Percentiles rank a stretch among this genome's conserved stretches.
Conservation (phyloP, 306 rosid species). For the Sesbania bispinosa region DNA sequence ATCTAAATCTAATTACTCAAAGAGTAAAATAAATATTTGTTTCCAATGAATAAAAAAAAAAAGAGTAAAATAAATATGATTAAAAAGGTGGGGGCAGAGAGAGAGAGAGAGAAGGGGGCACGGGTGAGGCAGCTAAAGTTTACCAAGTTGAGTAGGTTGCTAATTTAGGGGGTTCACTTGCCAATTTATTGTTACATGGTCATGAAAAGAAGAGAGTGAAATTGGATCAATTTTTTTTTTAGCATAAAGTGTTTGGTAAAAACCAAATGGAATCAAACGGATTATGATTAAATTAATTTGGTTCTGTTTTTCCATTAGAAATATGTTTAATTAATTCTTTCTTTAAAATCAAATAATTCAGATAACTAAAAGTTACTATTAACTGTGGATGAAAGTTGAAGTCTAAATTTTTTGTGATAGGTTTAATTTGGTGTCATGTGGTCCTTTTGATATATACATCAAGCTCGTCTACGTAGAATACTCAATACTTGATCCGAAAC, state of each 20-base stretch:
- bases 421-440: slow-evolving; percentile 1
- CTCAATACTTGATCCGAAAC: not conserved
- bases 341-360: not conserved
- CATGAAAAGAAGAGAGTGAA: slow-evolving; percentile 5
- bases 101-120: not conserved
- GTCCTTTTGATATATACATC: slow-evolving; percentile 11
- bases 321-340: not conserved
- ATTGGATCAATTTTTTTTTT: not conserved
- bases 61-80: too few relatives aligned
- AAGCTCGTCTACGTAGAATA: not conserved
- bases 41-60: not conserved
- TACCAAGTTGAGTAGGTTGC: slow-evolving; percentile 25
- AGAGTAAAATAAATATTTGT: not conserved
- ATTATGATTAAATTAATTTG: not conserved
- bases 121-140: slow-evolving; percentile 9
- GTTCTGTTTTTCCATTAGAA: not conserved
- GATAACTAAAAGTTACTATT: not conserved
- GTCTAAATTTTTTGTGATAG: not conserved
- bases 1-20: not conserved
- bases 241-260: not conserved
- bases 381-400: not conserved
- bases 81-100: too few relatives aligned
- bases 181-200: not conserved
- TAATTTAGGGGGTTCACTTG: slow-evolving; percentile 13
- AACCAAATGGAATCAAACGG: not conserved